Percentiles rank a stretch among this genome's conserved stretches.
phyloP scores from a whole-genome alignment of 441 rosid genomes.

The Hura crepitans region DNA sequence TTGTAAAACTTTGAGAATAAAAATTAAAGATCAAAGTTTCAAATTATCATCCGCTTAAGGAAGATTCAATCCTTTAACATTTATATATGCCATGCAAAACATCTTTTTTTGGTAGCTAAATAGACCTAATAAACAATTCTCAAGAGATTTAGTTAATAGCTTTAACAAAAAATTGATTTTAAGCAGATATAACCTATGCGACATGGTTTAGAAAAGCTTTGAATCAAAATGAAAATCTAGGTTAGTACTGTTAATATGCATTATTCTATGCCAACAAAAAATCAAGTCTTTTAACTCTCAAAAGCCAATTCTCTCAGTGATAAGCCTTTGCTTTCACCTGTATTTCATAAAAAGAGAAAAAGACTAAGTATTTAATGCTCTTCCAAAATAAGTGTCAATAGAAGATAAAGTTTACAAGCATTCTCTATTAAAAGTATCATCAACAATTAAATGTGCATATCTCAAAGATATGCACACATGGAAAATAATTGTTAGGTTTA shows the following conservation, averaged over 20 bases:
- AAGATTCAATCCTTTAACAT: conserved; percentile 19
- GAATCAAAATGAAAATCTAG: conserved; percentile 18
- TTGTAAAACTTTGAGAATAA: neutral
- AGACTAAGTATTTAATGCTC: neutral
- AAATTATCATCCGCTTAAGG: neutral
- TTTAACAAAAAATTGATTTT: neutral
- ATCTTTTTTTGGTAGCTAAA: neutral
- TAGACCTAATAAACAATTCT: conserved; percentile 14
- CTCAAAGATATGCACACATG: too few species aligned
- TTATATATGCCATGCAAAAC: conserved; percentile 7
- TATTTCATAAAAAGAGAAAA: neutral
- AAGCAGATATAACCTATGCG: conserved; percentile 10
- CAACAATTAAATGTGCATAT: too few species aligned
- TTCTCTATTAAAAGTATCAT: too few species aligned
- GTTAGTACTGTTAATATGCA: conserved; percentile 16
- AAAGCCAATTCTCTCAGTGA: conserved; percentile 32
- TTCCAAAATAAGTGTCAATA: neutral
- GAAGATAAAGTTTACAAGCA: neutral
- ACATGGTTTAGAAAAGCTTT: conserved; percentile 21
- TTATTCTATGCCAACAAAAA: conserved; percentile 33
- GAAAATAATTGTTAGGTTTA: neutral
- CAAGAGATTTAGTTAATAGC: conserved; percentile 5
- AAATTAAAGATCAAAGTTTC: neutral
- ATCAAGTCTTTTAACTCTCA: conserved; percentile 17
- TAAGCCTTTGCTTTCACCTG: conserved; percentile 65